These are phyloP conservation scores for Lenwebbia sp. DNA, from an alignment of 345 rosid species.

Conservation along the genomic window DNA sequence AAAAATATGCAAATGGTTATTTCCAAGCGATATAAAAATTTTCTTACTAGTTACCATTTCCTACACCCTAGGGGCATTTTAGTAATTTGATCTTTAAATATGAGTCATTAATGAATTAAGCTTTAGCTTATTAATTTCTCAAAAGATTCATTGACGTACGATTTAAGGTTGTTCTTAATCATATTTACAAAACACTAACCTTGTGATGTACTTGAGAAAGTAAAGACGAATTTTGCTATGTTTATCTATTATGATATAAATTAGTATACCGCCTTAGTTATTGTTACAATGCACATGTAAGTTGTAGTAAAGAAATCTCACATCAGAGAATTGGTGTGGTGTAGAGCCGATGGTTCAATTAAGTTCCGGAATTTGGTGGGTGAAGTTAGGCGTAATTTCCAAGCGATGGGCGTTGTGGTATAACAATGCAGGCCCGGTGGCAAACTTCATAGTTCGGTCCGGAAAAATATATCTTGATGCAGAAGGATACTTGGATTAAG, in stretches of 20 bases:
- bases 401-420: too few relatives aligned
- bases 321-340: too few relatives aligned
- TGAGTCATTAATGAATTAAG: neutral
- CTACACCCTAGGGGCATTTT: neutral
- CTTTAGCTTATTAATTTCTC: neutral
- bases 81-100: neutral
- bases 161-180: neutral
- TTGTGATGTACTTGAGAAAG: neutral
- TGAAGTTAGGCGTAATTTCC: too few relatives aligned
- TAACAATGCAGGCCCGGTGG: too few relatives aligned
- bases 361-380: too few relatives aligned
- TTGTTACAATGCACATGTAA: too few relatives aligned
- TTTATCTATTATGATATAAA: neutral
- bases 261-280: neutral
- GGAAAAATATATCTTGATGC: too few relatives aligned
- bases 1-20: neutral
- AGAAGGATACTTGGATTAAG: too few relatives aligned
- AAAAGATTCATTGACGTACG: neutral
- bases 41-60: neutral
- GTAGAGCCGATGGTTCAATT: too few relatives aligned
- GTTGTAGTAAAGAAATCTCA: too few relatives aligned
- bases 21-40: neutral
- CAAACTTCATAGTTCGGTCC: too few relatives aligned
- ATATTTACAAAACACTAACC: neutral
- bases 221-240: neutral